Evolutionary conservation across 768 basidiomycete species (phyloP).

Genomic region (Sarcodon sp.): DNA sequence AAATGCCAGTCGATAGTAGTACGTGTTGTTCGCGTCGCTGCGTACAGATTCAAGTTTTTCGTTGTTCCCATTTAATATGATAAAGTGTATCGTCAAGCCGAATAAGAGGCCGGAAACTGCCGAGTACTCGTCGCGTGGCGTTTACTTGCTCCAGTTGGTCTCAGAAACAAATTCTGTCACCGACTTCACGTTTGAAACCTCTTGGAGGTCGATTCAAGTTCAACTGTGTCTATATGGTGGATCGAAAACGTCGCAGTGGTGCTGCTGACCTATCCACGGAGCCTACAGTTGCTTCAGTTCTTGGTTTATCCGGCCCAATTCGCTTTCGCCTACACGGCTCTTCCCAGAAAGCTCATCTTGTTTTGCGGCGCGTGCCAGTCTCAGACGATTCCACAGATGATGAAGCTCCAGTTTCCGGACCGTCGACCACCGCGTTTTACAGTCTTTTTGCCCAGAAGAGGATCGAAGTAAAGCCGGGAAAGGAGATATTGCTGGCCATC

Average conservation of each 20-base stretch:
- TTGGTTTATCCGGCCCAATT: slow-evolving; percentile 48
- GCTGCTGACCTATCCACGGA: slow-evolving; percentile 5
- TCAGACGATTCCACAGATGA: slow-evolving; percentile 28
- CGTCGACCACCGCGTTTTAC: slow-evolving; percentile 30
- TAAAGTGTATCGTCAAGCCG: too few species aligned
- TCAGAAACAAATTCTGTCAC: background rate
- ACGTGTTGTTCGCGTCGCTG: too few species aligned
- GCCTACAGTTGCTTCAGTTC: slow-evolving; percentile 33
- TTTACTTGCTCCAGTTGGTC: too few species aligned
- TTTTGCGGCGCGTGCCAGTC: slow-evolving; percentile 47
- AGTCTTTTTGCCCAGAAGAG: slow-evolving; percentile 56
- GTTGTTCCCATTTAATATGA: too few species aligned
- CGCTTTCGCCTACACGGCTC: slow-evolving; percentile 57
- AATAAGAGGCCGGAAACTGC: too few species aligned
- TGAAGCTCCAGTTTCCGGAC: slow-evolving; percentile 20
- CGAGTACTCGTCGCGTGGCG: too few species aligned
- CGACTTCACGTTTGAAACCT: background rate
- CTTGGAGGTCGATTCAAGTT: background rate
- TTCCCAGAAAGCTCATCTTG: slow-evolving; percentile 55
- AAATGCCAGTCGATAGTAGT: too few species aligned
- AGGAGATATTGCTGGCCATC: slow-evolving; percentile 54
- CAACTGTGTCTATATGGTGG: background rate
- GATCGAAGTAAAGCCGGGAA: slow-evolving; percentile 59
- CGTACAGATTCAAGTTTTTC: too few species aligned
- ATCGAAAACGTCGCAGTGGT: background rate